These are phyloP conservation scores for Mycena galericulata DNA, from an alignment of 768 basidiomycete species.

Conservation along the genomic window DNA sequence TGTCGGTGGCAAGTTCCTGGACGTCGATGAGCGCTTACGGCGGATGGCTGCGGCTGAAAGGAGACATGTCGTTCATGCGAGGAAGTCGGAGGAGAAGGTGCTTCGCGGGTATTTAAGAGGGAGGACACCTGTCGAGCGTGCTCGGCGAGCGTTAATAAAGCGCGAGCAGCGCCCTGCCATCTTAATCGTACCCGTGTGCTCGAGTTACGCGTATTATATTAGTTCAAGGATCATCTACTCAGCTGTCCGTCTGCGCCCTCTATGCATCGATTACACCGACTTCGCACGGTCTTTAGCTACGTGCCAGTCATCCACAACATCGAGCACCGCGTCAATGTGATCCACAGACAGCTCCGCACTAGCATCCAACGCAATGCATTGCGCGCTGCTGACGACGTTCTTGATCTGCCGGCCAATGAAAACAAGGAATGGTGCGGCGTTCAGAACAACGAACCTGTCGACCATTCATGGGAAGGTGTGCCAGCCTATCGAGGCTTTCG, in stretches of 20 bases:
- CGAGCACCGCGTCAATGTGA: slow-evolving; percentile 37
- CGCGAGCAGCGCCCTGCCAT: background rate
- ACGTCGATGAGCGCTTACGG: slow-evolving; percentile 63
- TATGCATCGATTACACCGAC: too few species aligned
- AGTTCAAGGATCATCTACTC: too few species aligned
- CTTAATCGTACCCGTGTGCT: too few species aligned
- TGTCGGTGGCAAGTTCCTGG: slow-evolving; percentile 77
- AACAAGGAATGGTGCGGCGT: background rate
- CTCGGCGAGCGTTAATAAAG: slow-evolving; percentile 12
- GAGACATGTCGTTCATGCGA: slow-evolving; percentile 49
- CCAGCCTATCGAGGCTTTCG: slow-evolving; percentile 37
- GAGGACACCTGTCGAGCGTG: slow-evolving; percentile 17
- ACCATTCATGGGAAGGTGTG: slow-evolving; percentile 41
- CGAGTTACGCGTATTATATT: too few species aligned
- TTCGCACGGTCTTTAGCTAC: slow-evolving; percentile 3
- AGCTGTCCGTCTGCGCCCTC: too few species aligned
- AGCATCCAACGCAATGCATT: slow-evolving; percentile 37
- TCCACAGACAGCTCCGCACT: slow-evolving; percentile 30
- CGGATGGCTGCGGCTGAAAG: slow-evolving; percentile 64
- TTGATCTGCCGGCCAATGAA: slow-evolving; percentile 37
- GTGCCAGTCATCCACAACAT: slow-evolving; percentile 39
- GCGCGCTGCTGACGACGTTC: slow-evolving; percentile 44
- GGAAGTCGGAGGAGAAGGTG: slow-evolving; percentile 41
- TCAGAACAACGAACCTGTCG: slow-evolving; percentile 38
- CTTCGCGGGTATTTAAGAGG: slow-evolving; percentile 14